Conservation (phyloP, 495 filamentous ascomycete species). For the Copromyces sp. region DNA sequence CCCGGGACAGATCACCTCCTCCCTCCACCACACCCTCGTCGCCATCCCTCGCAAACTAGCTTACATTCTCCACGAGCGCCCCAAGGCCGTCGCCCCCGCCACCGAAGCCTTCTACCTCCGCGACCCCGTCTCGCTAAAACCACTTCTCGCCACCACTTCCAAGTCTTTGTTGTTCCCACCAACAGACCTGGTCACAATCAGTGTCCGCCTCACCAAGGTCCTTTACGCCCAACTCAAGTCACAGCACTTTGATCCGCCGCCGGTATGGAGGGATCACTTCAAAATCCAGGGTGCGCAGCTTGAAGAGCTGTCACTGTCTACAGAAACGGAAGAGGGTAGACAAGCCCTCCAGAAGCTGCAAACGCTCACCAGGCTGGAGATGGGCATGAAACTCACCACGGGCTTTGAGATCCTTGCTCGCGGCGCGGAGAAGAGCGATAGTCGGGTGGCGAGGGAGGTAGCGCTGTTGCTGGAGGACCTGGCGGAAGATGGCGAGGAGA, state of each 20-base stretch:
- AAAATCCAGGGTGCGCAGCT: conserved; percentile 14
- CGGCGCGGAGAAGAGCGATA: conserved; percentile 54
- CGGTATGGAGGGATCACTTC: conserved; percentile 42
- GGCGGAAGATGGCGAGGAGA: conserved; percentile 38
- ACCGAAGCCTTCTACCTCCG: conserved; percentile 89
- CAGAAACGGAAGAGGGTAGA: neutral
- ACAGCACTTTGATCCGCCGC: conserved; percentile 70
- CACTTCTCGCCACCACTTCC: conserved; percentile 42
- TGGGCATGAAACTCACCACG: conserved; percentile 82
- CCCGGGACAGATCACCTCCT: conserved; percentile 57
- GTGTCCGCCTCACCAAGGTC: conserved; percentile 71
- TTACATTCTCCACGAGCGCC: conserved; percentile 63
- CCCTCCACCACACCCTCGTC: conserved; percentile 59
- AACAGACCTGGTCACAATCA: conserved; percentile 66
- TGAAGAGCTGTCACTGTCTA: neutral
- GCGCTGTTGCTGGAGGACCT: conserved; percentile 65
- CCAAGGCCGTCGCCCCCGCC: conserved; percentile 67
- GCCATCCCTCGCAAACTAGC: conserved; percentile 75
- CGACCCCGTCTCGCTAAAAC: conserved; percentile 67
- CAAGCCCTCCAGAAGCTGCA: conserved; percentile 21
- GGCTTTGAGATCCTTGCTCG: conserved; percentile 83
- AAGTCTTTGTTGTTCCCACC: conserved; percentile 50
- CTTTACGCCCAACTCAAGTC: conserved; percentile 85
- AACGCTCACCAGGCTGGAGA: conserved; percentile 43
- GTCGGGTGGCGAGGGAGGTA: conserved; percentile 58